phyloP scores from a whole-genome alignment of 805 yeast genomes.

The Wickerhamiella occidentalis region DNA sequence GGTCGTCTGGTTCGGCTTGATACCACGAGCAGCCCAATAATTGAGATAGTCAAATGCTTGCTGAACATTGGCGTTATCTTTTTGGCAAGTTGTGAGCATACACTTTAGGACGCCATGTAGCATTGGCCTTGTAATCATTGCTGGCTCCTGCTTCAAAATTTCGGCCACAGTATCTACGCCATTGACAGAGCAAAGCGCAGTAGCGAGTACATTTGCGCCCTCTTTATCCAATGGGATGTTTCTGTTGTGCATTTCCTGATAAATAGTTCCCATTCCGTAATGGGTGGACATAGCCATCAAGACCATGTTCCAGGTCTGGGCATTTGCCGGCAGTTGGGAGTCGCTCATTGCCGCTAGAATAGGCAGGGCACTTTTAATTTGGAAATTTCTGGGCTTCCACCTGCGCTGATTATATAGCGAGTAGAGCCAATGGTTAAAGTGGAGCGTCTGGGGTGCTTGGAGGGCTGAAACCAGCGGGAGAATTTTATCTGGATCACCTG shows the following conservation, averaged over 20 bases:
- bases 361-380: not conserved
- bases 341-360: slow-evolving; percentile 1
- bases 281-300: slow-evolving; percentile 6
- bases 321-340: not conserved
- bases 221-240: slow-evolving; percentile 1
- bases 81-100: not conserved
- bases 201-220: not conserved
- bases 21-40: slow-evolving; percentile 4
- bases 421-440: slow-evolving; percentile 10
- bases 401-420: slow-evolving; percentile 4
- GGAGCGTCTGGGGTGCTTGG: not conserved
- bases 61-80: not conserved
- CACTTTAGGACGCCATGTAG: not conserved
- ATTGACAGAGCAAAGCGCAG: not conserved
- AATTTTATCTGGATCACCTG: slow-evolving; percentile 2
- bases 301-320: slow-evolving; percentile 7
- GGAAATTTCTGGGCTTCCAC: not conserved
- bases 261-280: not conserved
- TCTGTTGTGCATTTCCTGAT: slow-evolving; percentile 2
- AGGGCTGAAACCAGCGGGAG: not conserved
- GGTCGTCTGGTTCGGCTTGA: not conserved
- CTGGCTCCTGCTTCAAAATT: not conserved
- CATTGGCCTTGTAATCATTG: not conserved
- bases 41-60: slow-evolving; percentile 6
- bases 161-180: slow-evolving; percentile 2